Percentiles rank a stretch among this genome's conserved stretches.
phyloP scores from a whole-genome alignment of 2,329 filamentous ascomycete genomes.

The Capronia americana region DNA sequence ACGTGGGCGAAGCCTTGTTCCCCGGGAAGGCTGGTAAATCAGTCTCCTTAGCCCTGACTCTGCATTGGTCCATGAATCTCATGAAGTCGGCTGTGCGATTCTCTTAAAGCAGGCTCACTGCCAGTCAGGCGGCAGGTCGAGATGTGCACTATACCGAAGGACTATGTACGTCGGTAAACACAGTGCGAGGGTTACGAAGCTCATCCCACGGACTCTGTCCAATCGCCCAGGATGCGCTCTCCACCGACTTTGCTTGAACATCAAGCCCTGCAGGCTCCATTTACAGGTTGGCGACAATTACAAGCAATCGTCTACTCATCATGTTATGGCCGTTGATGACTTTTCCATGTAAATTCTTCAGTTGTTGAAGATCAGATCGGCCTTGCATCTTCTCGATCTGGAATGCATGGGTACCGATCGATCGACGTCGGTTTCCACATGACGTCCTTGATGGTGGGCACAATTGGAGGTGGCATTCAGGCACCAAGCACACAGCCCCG shows the following conservation, averaged over 20 bases:
- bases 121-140: neutral
- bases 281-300: neutral
- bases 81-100: neutral
- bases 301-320: neutral
- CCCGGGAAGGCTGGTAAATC: slow-evolving; percentile 10
- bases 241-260: neutral
- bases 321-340: neutral
- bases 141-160: neutral
- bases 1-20: slow-evolving; percentile 1
- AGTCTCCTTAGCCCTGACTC: neutral
- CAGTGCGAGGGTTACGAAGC: neutral
- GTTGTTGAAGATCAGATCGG: neutral
- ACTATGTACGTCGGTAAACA: neutral
- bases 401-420: neutral
- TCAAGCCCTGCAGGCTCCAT: neutral
- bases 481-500: neutral
- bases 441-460: neutral
- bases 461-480: neutral
- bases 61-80: neutral
- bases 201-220: slow-evolving; percentile 3
- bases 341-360: neutral
- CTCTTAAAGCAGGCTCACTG: neutral
- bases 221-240: neutral
- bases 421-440: neutral
- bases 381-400: neutral